These are phyloP conservation scores for Magnusiomyces suaveolens DNA, from an alignment of 1,139 yeast species.

Conservation along the genomic window DNA sequence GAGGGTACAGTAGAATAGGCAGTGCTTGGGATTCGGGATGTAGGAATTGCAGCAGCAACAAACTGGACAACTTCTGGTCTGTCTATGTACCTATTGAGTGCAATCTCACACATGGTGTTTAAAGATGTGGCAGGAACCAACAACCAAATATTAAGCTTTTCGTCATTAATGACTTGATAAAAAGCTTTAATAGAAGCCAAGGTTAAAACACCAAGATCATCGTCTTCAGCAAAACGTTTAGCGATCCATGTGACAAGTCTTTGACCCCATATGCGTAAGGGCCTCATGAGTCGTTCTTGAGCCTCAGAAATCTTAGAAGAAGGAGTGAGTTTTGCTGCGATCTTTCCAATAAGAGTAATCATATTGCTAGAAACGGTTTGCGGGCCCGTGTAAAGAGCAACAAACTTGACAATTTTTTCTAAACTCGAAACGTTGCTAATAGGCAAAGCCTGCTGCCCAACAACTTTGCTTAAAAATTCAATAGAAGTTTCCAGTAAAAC, in stretches of 20 bases:
- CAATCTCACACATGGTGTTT: conserved; percentile 61
- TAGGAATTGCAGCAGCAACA: conserved; percentile 34
- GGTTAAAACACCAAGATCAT: conserved; percentile 10
- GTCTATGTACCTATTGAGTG: conserved; percentile 46
- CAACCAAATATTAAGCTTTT: conserved; percentile 36
- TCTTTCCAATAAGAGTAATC: conserved; percentile 1
- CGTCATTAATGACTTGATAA: conserved; percentile 7
- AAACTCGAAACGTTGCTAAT: background rate
- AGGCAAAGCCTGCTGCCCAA: background rate
- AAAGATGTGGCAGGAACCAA: conserved; percentile 41
- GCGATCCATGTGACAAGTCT: conserved; percentile 24
- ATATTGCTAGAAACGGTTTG: conserved; percentile 1
- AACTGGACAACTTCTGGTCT: conserved; percentile 38
- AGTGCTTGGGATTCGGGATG: conserved; percentile 23
- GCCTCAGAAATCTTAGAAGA: background rate
- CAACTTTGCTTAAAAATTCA: conserved; percentile 1
- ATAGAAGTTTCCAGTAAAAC: conserved; percentile 3
- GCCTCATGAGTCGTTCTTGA: conserved; percentile 7
- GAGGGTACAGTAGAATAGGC: conserved; percentile 4
- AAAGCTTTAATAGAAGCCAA: background rate
- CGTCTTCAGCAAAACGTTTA: conserved; percentile 23
- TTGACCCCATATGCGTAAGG: conserved; percentile 15
- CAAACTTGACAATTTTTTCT: background rate
- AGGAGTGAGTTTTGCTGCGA: background rate
- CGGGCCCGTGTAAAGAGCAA: conserved; percentile 2